Conservation (phyloP, 2,329 filamentous ascomycete species). For the Monosporascus cannonballus region DNA sequence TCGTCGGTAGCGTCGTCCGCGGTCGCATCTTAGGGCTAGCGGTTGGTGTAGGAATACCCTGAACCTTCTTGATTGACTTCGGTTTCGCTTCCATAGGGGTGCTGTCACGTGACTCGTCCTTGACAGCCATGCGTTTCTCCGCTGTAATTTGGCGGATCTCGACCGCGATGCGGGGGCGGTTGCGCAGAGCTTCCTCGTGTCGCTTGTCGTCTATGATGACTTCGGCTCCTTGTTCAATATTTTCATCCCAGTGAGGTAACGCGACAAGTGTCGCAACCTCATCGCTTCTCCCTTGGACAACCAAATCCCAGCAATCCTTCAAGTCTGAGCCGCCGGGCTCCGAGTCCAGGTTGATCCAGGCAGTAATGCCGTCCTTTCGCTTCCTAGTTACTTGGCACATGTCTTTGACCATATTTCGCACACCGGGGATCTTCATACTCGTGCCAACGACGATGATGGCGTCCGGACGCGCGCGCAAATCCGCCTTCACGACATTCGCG, state of each 20-base stretch:
- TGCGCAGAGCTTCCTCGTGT: conserved; percentile 34
- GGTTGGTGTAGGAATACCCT: conserved; percentile 51
- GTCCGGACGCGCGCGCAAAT: conserved; percentile 80
- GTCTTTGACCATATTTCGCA: conserved; percentile 82
- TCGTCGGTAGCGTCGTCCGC: conserved; percentile 32
- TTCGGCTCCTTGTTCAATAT: conserved; percentile 43
- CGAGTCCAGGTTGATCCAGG: conserved; percentile 90
- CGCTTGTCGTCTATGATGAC: conserved; percentile 39
- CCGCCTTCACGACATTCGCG: conserved; percentile 79
- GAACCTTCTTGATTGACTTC: conserved; percentile 35
- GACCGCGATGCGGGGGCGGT: conserved; percentile 33
- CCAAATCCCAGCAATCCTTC: conserved; percentile 87
- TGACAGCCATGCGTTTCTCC: conserved; percentile 9
- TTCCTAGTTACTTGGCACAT: conserved; percentile 83
- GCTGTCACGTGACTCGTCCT: conserved; percentile 19
- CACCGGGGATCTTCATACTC: conserved; percentile 89
- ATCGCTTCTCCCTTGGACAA: conserved; percentile 83
- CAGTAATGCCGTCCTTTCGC: conserved; percentile 75
- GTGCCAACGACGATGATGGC: conserved; percentile 93
- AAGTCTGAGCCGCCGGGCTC: conserved; percentile 79
- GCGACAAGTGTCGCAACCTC: conserved; percentile 71
- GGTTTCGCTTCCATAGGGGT: conserved; percentile 26
- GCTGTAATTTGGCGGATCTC: conserved; percentile 29
- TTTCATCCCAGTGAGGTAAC: conserved; percentile 52
- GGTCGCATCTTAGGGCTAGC: conserved; percentile 45